Base-by-base conservation (phyloP, 441 rosid species). In the Raphanus hybrid region DNA sequence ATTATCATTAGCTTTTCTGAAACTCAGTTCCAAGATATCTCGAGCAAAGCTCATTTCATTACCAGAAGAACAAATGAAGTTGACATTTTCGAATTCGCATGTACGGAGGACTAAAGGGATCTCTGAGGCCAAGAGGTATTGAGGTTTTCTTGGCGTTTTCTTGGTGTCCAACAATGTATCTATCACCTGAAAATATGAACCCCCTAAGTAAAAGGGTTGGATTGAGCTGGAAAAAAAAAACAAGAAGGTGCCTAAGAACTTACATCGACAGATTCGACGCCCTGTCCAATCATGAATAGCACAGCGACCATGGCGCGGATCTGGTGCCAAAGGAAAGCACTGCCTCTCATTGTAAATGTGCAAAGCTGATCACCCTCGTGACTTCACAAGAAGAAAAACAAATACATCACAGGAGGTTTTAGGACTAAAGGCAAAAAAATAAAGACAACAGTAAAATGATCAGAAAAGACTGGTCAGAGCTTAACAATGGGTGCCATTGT, bases 271-370 rank as follows among this genome's bases (percentile, higher is more conserved):
- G 96, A 82, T 81, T 95, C 99, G 55, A 88, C 81, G 63, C 93
- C 97, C 78, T 85, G 93, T 68, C 99, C 98, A 11, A 92, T 85
- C 99, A 95, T 87, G 85, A 94, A 92, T 62, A 95, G 86, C 71
- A 95, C 94, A 37, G 94, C 87, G 70, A 92, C 97, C 87, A 95
- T 91, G 86, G 93, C 89, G 39, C 99, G 92, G 71, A 95, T 87
- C 75, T 95, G 99, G 82, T 95, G 99, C 97, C 96, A 91, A 67
- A 91, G 81, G 82, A 95, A 95, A 70, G 99, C 97, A 78, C 91
- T 91, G 69, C 99, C 99, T 81, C 79, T 87, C 75, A 95, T 81
- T 83, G 85, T 88, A 76, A 92, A 84, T 52, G 78, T 88, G 77
- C 79, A 89, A 48, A 95, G 90, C 84, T 88, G 87, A 79, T 68